Conservation (phyloP, 805 yeast species). For the Soucietia sequanensis region DNA sequence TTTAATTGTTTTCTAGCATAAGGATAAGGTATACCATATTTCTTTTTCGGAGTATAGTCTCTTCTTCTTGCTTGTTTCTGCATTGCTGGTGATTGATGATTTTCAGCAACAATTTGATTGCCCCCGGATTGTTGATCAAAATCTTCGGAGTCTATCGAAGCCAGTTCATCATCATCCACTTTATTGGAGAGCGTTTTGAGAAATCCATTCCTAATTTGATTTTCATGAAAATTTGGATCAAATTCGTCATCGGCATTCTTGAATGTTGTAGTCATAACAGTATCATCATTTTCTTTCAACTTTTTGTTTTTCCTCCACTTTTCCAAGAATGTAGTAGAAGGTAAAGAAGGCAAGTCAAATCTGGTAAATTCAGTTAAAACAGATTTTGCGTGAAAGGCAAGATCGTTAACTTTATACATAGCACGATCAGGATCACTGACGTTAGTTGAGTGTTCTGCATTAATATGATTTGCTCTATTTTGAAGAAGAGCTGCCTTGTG, state of each 20-base stretch:
- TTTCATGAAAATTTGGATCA: conserved; percentile 36
- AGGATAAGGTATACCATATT: conserved; percentile 52
- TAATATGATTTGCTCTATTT: conserved; percentile 7
- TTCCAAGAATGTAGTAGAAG: conserved; percentile 31
- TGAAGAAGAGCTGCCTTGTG: conserved; percentile 33
- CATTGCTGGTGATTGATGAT: conserved; percentile 18
- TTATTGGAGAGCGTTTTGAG: not conserved
- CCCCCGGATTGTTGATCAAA: conserved; percentile 1
- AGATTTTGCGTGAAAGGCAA: conserved; percentile 28
- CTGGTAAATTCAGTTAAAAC: conserved; percentile 21
- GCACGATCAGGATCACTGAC: conserved; percentile 6
- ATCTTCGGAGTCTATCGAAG: conserved; percentile 13
- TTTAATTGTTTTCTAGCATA: conserved; percentile 68
- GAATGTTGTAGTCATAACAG: conserved; percentile 6
- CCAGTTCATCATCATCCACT: conserved; percentile 7
- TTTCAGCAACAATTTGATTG: not conserved
- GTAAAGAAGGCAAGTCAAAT: conserved; percentile 42
- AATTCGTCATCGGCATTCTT: conserved; percentile 11
- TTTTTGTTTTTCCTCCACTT: conserved; percentile 11
- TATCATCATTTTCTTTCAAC: conserved; percentile 6
- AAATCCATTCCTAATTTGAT: conserved; percentile 36
- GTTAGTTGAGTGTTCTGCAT: conserved; percentile 4
- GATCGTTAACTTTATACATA: conserved; percentile 24
- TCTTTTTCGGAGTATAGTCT: conserved; percentile 47
- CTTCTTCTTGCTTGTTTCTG: conserved; percentile 27